Evolutionary conservation across 2,329 filamentous ascomycete species (phyloP).

Genomic region (Cryphonectria parasitica): DNA sequence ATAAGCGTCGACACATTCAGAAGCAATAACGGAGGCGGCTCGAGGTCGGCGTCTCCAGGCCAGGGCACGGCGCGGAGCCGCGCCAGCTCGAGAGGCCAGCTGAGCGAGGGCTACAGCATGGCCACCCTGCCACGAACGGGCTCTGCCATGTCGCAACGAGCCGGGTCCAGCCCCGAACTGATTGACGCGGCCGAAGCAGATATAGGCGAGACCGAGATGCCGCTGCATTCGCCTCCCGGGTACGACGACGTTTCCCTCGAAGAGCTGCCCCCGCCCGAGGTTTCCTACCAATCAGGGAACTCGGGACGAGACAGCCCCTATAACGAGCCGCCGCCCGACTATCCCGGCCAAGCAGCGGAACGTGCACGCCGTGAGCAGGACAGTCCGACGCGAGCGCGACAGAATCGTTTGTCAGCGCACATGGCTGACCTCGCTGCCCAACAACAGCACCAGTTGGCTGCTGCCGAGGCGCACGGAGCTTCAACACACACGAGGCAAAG

Average conservation of each 20-base stretch:
- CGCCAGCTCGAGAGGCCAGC: constrained; percentile 44
- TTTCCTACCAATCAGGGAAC: constrained; percentile 32
- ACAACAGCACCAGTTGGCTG: constrained; percentile 1
- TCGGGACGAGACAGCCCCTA: constrained; percentile 47
- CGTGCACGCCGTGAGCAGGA: background rate
- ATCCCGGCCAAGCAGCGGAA: constrained; percentile 43
- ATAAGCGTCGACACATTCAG: constrained; percentile 51
- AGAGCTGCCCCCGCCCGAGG: constrained; percentile 40
- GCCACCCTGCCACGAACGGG: constrained; percentile 32
- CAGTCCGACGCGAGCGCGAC: constrained; percentile 35
- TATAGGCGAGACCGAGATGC: constrained; percentile 51
- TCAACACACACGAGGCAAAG: constrained; percentile 27
- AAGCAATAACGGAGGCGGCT: constrained; percentile 33
- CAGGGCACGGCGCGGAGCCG: constrained; percentile 40
- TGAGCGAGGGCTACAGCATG: constrained; percentile 33
- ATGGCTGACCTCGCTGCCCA: constrained; percentile 36
- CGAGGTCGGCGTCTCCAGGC: constrained; percentile 31
- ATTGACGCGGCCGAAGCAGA: constrained; percentile 51
- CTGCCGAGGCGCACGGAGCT: constrained; percentile 12
- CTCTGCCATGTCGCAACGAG: constrained; percentile 40
- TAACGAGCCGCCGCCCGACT: constrained; percentile 56
- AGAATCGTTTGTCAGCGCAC: constrained; percentile 40
- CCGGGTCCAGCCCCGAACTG: constrained; percentile 57
- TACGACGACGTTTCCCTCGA: constrained; percentile 56
- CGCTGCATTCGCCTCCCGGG: constrained; percentile 51